Base-by-base conservation (phyloP, 2,329 filamentous ascomycete genomes). In the Teratosphaeria viscida region DNA sequence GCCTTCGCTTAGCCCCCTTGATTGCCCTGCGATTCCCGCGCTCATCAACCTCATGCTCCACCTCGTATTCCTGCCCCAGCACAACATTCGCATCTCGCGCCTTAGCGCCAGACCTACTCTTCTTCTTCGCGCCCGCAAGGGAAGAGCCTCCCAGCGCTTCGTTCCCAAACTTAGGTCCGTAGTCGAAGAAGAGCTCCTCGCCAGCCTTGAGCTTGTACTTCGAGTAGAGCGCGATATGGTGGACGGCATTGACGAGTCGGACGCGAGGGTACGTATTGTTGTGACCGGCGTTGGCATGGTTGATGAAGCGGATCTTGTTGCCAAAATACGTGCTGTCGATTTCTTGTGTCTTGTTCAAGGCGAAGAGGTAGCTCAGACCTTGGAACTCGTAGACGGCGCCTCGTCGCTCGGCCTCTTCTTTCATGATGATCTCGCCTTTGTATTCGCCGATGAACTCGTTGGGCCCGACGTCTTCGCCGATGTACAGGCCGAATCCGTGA, bases 371-470 rank as follows among this genome's bases (percentile, higher is more conserved):
- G n/a, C 84, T 86, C 4, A 84, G 81, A 65, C 82, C 82, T 26
- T 82, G 81, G 53, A 79, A 74, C 59, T 82, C 79, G 63, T 85
- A 82, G 58, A 87, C 81, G 59, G 85, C 85, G 73, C 86, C 85
- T 43, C 88, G 81, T 3, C 88, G 82, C 27, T 89, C 83, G 3
- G 84, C 84, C 70, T 92, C 88, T 55, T 85, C 80, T 47, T 83
- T 81, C 4, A 83, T 85, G 60, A 92, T 86, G 11, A 90, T 78
- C 71, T 94, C 90, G 54, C 90, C 90, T 1, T 85, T 84, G 70
- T 94, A 94, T 71, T 94, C 90, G 35, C 88, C 87, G 19, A 94
- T 79, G 65, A 88, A 92, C n/a, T 88, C 85, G 57, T 86, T 84
- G 61, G 82, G 79, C 3, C 77, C 76, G 61, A 90, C 84, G 58